Conservation (phyloP, 2,329 filamentous ascomycete species). For the Penicillium digitatum region DNA sequence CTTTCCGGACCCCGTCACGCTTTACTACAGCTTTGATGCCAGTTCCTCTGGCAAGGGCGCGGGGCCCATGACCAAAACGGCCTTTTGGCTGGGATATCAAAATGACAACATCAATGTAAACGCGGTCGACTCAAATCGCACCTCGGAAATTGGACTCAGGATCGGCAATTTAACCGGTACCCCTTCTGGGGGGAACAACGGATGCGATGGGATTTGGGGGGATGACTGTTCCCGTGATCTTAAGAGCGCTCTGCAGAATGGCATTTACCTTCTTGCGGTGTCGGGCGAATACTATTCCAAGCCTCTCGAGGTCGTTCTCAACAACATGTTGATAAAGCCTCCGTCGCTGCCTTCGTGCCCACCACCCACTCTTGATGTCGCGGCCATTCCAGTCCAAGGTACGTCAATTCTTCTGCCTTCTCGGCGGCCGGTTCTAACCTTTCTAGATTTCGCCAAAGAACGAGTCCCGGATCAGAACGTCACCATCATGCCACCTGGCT, state of each 20-base stretch:
- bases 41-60: slow-evolving; percentile 29
- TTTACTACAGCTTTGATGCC: slow-evolving; percentile 38
- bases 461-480: slow-evolving; percentile 24
- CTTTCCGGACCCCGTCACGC: slow-evolving; percentile 30
- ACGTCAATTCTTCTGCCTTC: slow-evolving; percentile 10
- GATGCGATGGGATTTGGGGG: slow-evolving; percentile 39
- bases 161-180: slow-evolving; percentile 38
- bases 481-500: slow-evolving; percentile 30
- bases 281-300: slow-evolving; percentile 28
- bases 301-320: slow-evolving; percentile 30
- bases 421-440: neutral
- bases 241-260: slow-evolving; percentile 25
- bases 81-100: slow-evolving; percentile 38
- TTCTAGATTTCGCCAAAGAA: slow-evolving; percentile 34
- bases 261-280: slow-evolving; percentile 27
- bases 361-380: slow-evolving; percentile 32
- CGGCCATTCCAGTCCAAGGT: slow-evolving; percentile 34
- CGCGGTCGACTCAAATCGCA: slow-evolving; percentile 32
- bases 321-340: slow-evolving; percentile 25
- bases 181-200: slow-evolving; percentile 34
- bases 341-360: slow-evolving; percentile 29
- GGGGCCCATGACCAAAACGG: slow-evolving; percentile 35
- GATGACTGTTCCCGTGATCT: slow-evolving; percentile 31
- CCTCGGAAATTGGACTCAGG: slow-evolving; percentile 36
- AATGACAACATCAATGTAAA: slow-evolving; percentile 24